Evolutionary conservation across 1,139 yeast genomes (phyloP).

Genomic region (Pichia terricola): DNA sequence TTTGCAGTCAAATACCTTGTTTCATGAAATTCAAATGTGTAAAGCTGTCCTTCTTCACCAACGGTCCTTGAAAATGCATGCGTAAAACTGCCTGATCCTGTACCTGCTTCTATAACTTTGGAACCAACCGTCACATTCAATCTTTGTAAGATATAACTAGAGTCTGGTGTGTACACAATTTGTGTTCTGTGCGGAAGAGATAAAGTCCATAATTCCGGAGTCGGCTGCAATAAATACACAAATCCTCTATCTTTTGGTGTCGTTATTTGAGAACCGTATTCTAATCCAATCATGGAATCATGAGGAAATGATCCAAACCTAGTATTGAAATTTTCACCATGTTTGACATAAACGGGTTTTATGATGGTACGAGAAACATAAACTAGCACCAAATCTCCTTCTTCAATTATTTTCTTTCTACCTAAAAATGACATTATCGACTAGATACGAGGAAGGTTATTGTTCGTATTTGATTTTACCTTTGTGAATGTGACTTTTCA

Average conservation of each 20-base stretch:
- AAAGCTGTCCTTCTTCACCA: slow-evolving; percentile 51
- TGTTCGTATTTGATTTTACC: too few species aligned
- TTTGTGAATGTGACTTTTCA: too few species aligned
- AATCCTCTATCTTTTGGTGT: slow-evolving; percentile 78
- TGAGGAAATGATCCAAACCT: slow-evolving; percentile 87
- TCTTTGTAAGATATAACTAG: slow-evolving; percentile 81
- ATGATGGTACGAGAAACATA: slow-evolving; percentile 75
- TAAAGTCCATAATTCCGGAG: slow-evolving; percentile 92
- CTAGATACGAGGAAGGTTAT: too few species aligned
- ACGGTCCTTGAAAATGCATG: slow-evolving; percentile 86
- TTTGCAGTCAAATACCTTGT: slow-evolving; percentile 73
- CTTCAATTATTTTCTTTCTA: slow-evolving; percentile 55
- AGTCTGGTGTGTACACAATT: slow-evolving; percentile 93
- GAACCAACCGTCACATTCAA: slow-evolving; percentile 66
- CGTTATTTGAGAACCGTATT: slow-evolving; percentile 80
- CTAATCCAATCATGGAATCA: slow-evolving; percentile 67
- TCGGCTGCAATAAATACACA: slow-evolving; percentile 79
- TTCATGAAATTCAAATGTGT: slow-evolving; percentile 86
- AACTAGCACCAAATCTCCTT: slow-evolving; percentile 78
- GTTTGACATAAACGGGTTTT: slow-evolving; percentile 59
- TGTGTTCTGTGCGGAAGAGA: slow-evolving; percentile 96
- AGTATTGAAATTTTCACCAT: slow-evolving; percentile 62
- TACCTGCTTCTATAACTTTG: slow-evolving; percentile 89
- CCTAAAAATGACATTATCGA: slow-evolving; percentile 21
- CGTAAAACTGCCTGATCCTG: slow-evolving; percentile 94